These are phyloP conservation scores for Cyberlindnera nakhonratchasimensis DNA, from an alignment of 805 yeast genomes.

Conservation along the genomic window DNA sequence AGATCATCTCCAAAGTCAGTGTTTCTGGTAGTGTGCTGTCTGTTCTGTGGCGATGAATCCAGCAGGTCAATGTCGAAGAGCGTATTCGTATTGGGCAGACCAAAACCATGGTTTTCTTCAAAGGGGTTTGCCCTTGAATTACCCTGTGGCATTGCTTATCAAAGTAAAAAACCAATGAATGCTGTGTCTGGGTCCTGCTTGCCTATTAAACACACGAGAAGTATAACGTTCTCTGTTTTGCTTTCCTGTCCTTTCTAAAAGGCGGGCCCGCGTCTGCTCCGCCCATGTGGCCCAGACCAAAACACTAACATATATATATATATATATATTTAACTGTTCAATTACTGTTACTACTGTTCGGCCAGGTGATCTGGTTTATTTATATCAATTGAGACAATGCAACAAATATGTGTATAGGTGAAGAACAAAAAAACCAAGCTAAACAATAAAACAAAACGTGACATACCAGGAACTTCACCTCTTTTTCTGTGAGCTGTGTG, in stretches of 20 bases:
- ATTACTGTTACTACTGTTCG: background rate
- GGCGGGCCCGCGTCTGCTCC: background rate
- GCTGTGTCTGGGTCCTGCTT: too few relatives aligned
- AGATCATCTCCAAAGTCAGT: constrained; percentile 12
- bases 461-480: background rate
- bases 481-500: background rate
- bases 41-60: constrained; percentile 3
- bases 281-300: constrained; percentile 2
- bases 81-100: constrained; percentile 25
- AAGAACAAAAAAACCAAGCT: too few relatives aligned
- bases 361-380: background rate
- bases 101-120: constrained; percentile 1
- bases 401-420: background rate
- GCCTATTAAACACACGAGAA: too few relatives aligned
- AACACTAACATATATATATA: background rate
- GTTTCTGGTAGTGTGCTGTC: constrained; percentile 5
- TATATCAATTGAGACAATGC: too few relatives aligned
- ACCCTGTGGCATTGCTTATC: too few relatives aligned
- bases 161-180: too few relatives aligned
- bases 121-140: constrained; percentile 8
- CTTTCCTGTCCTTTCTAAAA: background rate
- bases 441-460: background rate
- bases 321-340: too few relatives aligned
- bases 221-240: background rate
- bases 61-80: constrained; percentile 39